Conservation (phyloP, 768 basidiomycete species). For the Lentinula sp. region DNA sequence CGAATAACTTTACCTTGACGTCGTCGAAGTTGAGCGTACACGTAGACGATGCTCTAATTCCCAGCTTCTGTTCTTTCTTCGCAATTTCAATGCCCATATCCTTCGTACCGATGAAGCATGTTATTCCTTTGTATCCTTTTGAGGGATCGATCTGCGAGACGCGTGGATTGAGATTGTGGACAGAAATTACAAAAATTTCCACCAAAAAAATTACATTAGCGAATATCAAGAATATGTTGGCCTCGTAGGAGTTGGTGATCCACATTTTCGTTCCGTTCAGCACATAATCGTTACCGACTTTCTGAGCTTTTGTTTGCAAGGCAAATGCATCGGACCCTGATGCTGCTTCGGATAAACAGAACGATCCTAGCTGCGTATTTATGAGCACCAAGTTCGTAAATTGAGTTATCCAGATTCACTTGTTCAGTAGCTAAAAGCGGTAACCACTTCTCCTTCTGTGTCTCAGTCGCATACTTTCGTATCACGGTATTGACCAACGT, state of each 20-base stretch:
- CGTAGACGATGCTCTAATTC: conserved; percentile 93
- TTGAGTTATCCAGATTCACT: conserved; percentile 31
- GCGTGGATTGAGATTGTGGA: background rate
- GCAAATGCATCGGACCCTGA: conserved; percentile 98
- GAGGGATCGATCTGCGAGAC: conserved; percentile 63
- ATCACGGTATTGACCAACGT: conserved; percentile 96
- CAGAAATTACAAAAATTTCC: background rate
- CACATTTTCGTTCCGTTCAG: conserved; percentile 99
- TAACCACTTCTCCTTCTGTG: conserved; percentile 84
- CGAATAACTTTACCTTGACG: conserved; percentile 43
- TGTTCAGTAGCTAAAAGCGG: conserved; percentile 75
- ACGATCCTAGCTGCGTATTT: conserved; percentile 77
- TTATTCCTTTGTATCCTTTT: conserved; percentile 98
- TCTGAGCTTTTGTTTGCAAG: conserved; percentile 86
- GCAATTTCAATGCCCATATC: conserved; percentile 97
- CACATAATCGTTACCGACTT: conserved; percentile 80
- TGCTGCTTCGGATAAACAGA: conserved; percentile 88
- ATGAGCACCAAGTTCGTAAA: background rate
- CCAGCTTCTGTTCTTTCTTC: conserved; percentile 98
- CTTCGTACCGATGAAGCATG: conserved; percentile 93
- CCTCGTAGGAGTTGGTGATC: conserved; percentile 95
- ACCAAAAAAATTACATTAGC: conserved; percentile 61
- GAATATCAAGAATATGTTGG: conserved; percentile 89
- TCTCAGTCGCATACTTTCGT: conserved; percentile 77
- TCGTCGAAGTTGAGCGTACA: conserved; percentile 95